Base-by-base conservation (phyloP, 768 basidiomycete genomes). In the Chalciporus piperatus region DNA sequence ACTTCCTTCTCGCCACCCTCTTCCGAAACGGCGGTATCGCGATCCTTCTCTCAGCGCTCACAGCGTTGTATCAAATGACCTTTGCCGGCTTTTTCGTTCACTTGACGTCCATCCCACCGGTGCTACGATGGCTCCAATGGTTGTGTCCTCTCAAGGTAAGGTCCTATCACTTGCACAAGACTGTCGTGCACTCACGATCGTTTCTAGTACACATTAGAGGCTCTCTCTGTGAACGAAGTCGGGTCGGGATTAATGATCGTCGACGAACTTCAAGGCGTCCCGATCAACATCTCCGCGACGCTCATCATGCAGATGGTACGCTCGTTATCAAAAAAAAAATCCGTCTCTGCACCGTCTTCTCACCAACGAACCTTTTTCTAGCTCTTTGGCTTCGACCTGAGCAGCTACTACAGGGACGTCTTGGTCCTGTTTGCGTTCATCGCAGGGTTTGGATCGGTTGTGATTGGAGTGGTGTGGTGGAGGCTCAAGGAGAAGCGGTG, bases 61-160 rank as follows among this genome's bases (percentile, higher is more conserved):
- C 81, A 1, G 85, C 83, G 3, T 72, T 90, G 11, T 89, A 86
- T 67, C 87, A 91, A 63, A 89, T 90, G 88, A 92, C 89, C 0
- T 92, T 78, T 57, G 91, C 92, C 1, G 92, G 92, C 13, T 98
- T 96, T 76, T 97, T 97, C 66, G 91, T 96, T 47, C 90, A 96
- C 65, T 77, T 96, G 50, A 70, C 73, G 54, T 75, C 79, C 52
- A 96, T 98, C 52, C 93, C 95, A 4, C 89, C 90, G 2, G 92
- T 95, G 2, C 78, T 98, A 1, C 80, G 95, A 14, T 98, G 95
- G 95, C 74, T 98, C 47, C 87, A 95, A 63, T 98, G 92, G 87
- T 59, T 95, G 51, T 88, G 87, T 48, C 89, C 90, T 35, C 76
- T 93, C 42, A 92, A 92, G 68, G 67, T 70, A 40, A 16, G 57